phyloP scores from a whole-genome alignment of 106 monocot genomes.

The Cymbidium sinense region DNA sequence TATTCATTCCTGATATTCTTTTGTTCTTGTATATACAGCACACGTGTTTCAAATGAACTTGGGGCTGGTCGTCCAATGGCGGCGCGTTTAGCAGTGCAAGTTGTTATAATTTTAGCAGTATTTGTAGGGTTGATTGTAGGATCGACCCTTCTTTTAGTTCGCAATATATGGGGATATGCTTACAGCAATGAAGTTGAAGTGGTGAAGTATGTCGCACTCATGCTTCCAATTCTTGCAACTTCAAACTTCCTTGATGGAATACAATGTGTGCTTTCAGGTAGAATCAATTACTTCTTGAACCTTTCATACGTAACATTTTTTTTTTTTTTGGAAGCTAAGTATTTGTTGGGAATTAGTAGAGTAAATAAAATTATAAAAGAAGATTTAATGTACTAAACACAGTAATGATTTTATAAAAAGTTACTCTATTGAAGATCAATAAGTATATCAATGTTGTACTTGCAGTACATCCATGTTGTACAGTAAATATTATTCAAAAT shows the following conservation, averaged over 20 bases:
- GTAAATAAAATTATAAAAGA: no score
- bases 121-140: constrained; percentile 38
- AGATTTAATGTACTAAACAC: no score
- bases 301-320: no score
- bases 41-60: constrained; percentile 74
- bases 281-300: no score
- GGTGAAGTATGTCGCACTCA: constrained; percentile 41
- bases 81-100: constrained; percentile 32
- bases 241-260: constrained; percentile 79
- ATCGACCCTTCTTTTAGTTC: constrained; percentile 29
- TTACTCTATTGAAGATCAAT: no score
- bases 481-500: no score
- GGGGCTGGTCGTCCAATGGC: constrained; percentile 45
- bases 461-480: no score
- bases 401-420: no score
- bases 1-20: neutral
- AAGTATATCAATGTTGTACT: no score
- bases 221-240: constrained; percentile 68
- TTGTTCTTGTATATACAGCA: constrained; percentile 15
- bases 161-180: constrained; percentile 49
- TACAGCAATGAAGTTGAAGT: constrained; percentile 71
- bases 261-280: constrained; percentile 83
- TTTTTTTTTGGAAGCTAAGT: no score
- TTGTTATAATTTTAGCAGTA: constrained; percentile 28
- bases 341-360: no score